Evolutionary conservation across 2,329 filamentous ascomycete genomes (phyloP).

Genomic region (Akanthomyces dipterigenus): DNA sequence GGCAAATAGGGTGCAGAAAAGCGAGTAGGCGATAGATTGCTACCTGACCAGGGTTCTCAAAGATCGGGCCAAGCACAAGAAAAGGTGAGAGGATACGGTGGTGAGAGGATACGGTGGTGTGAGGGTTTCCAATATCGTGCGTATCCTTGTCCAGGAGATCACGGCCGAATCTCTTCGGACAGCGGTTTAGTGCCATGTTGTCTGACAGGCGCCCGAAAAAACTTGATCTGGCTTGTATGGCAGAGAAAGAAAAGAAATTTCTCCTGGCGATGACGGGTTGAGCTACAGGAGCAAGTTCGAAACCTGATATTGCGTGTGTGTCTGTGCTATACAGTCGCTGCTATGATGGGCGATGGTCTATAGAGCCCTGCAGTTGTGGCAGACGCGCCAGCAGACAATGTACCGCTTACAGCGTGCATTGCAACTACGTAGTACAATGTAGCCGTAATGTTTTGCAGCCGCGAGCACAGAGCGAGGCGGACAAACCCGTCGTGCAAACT

Average conservation of each 20-base stretch:
- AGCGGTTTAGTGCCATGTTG: neutral
- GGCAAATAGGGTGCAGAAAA: neutral
- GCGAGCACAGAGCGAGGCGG: neutral
- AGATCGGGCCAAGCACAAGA: neutral
- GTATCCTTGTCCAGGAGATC: neutral
- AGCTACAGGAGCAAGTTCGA: neutral
- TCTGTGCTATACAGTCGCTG: neutral
- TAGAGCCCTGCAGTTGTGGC: conserved; percentile 9
- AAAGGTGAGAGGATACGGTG: neutral
- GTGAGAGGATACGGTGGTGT: neutral
- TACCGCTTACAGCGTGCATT: too few relatives aligned
- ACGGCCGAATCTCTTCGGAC: neutral
- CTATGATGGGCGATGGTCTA: neutral
- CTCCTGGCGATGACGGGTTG: neutral
- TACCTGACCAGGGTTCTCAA: neutral
- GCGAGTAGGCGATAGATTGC: neutral
- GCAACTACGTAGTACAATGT: too few relatives aligned
- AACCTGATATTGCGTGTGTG: neutral
- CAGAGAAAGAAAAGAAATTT: neutral
- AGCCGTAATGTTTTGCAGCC: neutral
- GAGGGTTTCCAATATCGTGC: neutral
- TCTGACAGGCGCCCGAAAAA: neutral
- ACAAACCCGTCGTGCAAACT: neutral
- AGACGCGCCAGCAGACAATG: neutral
- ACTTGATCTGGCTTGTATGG: neutral